These are phyloP conservation scores for Rhizopus arrhizus DNA, from an alignment of 371 early-diverging fungal genomes.

Conservation along the genomic window DNA sequence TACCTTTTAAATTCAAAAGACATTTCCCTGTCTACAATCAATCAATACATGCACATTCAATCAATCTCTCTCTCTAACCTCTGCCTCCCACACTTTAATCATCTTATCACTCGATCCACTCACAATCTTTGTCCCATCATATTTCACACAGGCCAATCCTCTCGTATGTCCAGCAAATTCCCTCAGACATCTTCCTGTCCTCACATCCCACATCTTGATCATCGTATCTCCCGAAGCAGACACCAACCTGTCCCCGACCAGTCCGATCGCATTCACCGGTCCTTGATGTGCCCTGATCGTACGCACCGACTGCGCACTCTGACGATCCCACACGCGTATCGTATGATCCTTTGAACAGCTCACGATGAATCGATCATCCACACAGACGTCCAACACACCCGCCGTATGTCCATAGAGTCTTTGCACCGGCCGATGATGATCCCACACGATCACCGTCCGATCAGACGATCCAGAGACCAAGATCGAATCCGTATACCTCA, in stretches of 20 bases:
- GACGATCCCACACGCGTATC: conserved; percentile 83
- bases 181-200: conserved; percentile 67
- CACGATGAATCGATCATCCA: conserved; percentile 74
- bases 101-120: conserved; percentile 96
- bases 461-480: conserved; percentile 95
- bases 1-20: conserved; percentile 47
- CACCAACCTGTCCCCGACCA: conserved; percentile 67
- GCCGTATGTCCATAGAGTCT: conserved; percentile 73
- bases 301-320: conserved; percentile 57
- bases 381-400: conserved; percentile 81
- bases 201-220: conserved; percentile 88
- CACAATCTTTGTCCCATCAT: conserved; percentile 84
- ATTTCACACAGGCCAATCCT: conserved; percentile 94
- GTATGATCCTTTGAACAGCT: conserved; percentile 95
- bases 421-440: conserved; percentile 50
- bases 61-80: conserved; percentile 17
- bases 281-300: conserved; percentile 84
- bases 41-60: not conserved
- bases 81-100: conserved; percentile 93
- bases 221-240: conserved; percentile 89
- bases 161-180: conserved; percentile 75
- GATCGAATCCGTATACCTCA: conserved; percentile 78
- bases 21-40: conserved; percentile 67
- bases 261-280: conserved; percentile 88
- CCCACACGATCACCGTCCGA: conserved; percentile 87